These are phyloP conservation scores for Fusarium napiforme DNA, from an alignment of 2,329 filamentous ascomycete species.

Conservation along the genomic window DNA sequence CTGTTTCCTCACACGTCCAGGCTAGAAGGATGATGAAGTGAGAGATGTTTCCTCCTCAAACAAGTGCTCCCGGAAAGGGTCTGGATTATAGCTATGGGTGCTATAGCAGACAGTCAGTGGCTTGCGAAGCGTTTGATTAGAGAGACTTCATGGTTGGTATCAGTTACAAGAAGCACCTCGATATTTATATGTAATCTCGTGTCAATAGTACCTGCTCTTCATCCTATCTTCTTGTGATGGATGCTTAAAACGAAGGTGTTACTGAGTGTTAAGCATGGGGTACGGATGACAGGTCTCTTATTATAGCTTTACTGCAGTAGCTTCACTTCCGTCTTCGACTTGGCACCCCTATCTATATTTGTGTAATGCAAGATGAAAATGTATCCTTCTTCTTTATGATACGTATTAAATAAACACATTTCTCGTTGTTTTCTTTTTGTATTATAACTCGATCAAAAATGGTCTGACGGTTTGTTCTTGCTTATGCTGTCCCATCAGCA, in stretches of 20 bases:
- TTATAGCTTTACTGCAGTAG: not conserved
- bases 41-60: constrained; percentile 20
- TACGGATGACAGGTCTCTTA: constrained; percentile 20
- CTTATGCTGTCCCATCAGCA: not conserved
- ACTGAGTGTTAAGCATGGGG: constrained; percentile 3
- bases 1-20: not conserved
- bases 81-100: constrained; percentile 8
- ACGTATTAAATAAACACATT: not conserved
- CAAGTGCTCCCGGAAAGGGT: not conserved
- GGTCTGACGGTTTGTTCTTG: not conserved
- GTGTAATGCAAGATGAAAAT: not conserved
- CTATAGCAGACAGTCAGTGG: constrained; percentile 10
- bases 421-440: not conserved
- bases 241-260: constrained; percentile 10
- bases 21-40: not conserved
- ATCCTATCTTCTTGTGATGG: constrained; percentile 4
- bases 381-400: not conserved
- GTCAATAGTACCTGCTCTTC: not conserved
- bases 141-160: not conserved
- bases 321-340: not conserved
- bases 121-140: constrained; percentile 1
- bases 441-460: not conserved
- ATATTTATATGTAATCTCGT: not conserved
- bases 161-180: not conserved
- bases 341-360: not conserved